Percentiles rank a stretch among this genome's conserved stretches.
These are phyloP conservation scores for Lobosporangium transversale DNA, from an alignment of 192 early-diverging fungal genomes.

Conservation along the genomic window DNA sequence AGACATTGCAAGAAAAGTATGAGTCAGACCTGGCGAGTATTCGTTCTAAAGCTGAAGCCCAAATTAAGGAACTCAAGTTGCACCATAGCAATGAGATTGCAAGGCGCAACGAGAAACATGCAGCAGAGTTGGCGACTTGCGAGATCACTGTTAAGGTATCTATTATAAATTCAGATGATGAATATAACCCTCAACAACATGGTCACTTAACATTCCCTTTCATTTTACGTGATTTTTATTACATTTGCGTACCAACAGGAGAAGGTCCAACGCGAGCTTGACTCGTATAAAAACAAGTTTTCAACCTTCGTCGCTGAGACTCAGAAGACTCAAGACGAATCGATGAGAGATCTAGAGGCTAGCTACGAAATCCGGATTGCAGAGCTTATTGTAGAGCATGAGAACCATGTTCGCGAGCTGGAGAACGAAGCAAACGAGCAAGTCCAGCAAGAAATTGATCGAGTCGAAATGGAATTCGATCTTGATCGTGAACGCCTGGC, in stretches of 20 bases:
- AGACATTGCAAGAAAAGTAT: constrained; percentile 12
- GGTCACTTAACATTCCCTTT: too few relatives aligned
- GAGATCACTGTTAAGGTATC: constrained; percentile 24
- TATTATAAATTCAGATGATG: background rate
- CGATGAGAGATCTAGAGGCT: constrained; percentile 10
- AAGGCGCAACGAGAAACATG: constrained; percentile 9
- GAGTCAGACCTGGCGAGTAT: constrained; percentile 5
- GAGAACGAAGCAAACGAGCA: constrained; percentile 41
- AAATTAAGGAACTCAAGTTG: constrained; percentile 1
- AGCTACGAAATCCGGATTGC: constrained; percentile 41
- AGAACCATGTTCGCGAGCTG: constrained; percentile 30
- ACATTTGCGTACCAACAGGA: too few relatives aligned
- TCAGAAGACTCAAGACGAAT: constrained; percentile 17
- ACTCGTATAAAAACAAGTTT: constrained; percentile 25
- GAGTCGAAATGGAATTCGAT: constrained; percentile 47
- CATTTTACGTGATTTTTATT: too few relatives aligned
- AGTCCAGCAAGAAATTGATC: constrained; percentile 30
- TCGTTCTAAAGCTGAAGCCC: constrained; percentile 6
- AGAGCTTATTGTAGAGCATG: constrained; percentile 40
- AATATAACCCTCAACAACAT: too few relatives aligned
- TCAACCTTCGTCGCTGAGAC: constrained; percentile 30
- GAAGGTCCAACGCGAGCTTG: constrained; percentile 25
- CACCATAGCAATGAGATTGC: constrained; percentile 4
- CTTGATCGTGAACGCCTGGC: constrained; percentile 17
- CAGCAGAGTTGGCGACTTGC: constrained; percentile 5